Conservation (phyloP, 306 rosid species). For the Trichosanthes truncata region DNA sequence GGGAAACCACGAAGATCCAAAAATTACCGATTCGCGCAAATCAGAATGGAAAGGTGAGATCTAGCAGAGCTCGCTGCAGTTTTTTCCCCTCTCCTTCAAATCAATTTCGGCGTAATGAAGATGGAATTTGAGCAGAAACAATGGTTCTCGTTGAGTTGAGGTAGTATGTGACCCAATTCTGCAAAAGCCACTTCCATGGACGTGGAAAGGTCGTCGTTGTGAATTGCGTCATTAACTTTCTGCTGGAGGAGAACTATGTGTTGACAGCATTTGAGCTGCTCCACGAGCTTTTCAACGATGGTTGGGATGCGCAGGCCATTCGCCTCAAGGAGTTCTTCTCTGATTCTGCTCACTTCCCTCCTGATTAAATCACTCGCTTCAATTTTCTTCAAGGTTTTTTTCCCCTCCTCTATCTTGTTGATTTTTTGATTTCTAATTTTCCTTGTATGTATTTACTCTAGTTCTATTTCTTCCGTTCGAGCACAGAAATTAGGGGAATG, state of each 20-base stretch:
- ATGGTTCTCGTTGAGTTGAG: neutral
- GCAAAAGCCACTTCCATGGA: conserved; percentile 33
- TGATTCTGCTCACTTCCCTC: conserved; percentile 66
- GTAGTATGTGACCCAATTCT: conserved; percentile 2
- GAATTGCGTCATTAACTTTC: conserved; percentile 97
- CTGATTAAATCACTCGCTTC: conserved; percentile 82
- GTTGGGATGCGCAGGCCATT: conserved; percentile 76
- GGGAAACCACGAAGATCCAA: neutral
- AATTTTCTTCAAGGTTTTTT: conserved; percentile 59
- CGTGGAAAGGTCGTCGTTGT: conserved; percentile 87
- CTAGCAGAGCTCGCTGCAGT: neutral
- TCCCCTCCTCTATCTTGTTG: neutral
- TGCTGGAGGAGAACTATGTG: conserved; percentile 80
- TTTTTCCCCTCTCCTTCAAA: conserved; percentile 17
- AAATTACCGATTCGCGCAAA: neutral
- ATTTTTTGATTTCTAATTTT: neutral
- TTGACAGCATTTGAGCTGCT: conserved; percentile 96
- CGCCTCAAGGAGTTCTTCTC: conserved; percentile 83
- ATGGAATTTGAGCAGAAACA: conserved; percentile 14
- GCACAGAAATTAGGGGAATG: neutral
- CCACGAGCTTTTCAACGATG: conserved; percentile 96
- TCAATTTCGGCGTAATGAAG: conserved; percentile 33
- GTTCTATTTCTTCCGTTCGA: neutral
- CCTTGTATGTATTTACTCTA: neutral
- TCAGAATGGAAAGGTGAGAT: neutral